Evolutionary conservation across 83 land plant genomes (phyloP), one percentile per base, ranked within the genome.

Genomic region (Isoetes engelmannii): DNA sequence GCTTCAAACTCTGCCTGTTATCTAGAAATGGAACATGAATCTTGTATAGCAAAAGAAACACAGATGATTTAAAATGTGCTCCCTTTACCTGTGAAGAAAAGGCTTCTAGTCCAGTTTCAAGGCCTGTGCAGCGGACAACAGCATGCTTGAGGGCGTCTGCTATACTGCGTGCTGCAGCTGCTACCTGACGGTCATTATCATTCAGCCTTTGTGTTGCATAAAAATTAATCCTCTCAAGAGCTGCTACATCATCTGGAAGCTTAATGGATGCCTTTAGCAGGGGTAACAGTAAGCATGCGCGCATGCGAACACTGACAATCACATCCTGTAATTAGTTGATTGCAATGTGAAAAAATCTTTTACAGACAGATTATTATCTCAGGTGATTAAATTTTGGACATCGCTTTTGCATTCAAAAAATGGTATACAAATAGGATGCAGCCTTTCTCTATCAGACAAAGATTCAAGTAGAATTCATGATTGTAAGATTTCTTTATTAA

Each of bases 201-300:
- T 74, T 79, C 28, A 79, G 68, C 63, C 81, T 59, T 50, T 79
- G 81, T 15, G 81, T 69, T 61, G 81, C 78, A 48, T 63, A 71
- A 44, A 74, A 71, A 51, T 79, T 79, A 59, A 79, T 74, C 19
- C 65, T 61, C 69, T 79, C 81, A 10, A 79, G 78, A 15, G 69
- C 57, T 47, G 68, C 68, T 5, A 71, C 74, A 69, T 79, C 81
- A 53, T 79, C 81, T 5, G 81, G 81, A 28, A 74, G 54, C 66
- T 74, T 79, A 18, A 79, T 66, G 3, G 70, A 63, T 15, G 63
- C 48, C 58, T 76, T 64, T 5, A 79, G 69, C 47, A 50, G 65
- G 50, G 79, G 79, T n/a, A 79, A 17, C n/a, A 79, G 67, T 41
- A 62, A 65, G 18, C 81, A 79, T 49, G 81, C 81, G 45, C 81